A percentile compares a stretch with the other conserved stretches of the same genome.
Conservation (phyloP, 2,329 filamentous ascomycete species). For the Penicillium sp. region DNA sequence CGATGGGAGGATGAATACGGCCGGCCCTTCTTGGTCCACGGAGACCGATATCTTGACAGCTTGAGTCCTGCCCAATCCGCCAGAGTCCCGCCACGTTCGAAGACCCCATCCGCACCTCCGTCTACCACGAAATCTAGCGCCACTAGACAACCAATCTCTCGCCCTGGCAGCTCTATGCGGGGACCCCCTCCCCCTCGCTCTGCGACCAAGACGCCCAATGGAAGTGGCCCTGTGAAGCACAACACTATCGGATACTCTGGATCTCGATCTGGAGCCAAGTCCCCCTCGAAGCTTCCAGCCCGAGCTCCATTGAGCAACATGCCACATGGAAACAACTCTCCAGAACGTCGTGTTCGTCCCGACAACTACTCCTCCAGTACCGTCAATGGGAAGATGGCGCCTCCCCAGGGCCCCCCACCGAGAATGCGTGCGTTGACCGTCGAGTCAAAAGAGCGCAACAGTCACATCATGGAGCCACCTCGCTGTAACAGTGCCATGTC, state of each 20-base stretch:
- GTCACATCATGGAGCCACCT: slow-evolving; percentile 43
- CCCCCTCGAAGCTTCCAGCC: slow-evolving; percentile 54
- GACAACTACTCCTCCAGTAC: slow-evolving; percentile 47
- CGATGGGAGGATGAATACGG: slow-evolving; percentile 94
- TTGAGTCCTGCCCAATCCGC: slow-evolving; percentile 67
- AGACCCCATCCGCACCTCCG: slow-evolving; percentile 47
- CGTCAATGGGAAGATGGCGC: slow-evolving; percentile 54
- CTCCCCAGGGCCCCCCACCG: slow-evolving; percentile 70
- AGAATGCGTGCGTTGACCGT: slow-evolving; percentile 85
- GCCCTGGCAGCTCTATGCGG: slow-evolving; percentile 41
- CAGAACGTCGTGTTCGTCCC: slow-evolving; percentile 66
- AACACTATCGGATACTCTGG: slow-evolving; percentile 39
- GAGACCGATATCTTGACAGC: slow-evolving; percentile 85
- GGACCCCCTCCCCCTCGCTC: slow-evolving; percentile 48
- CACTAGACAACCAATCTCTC: slow-evolving; percentile 34
- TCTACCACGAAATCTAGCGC: slow-evolving; percentile 32
- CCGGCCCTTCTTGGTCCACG: slow-evolving; percentile 88
- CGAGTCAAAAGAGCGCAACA: slow-evolving; percentile 51
- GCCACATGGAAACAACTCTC: slow-evolving; percentile 70
- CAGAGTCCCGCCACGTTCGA: slow-evolving; percentile 64
- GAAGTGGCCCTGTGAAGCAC: slow-evolving; percentile 43
- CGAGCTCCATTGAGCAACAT: slow-evolving; percentile 52
- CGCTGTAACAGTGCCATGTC: slow-evolving; percentile 58
- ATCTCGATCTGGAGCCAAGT: slow-evolving; percentile 40
- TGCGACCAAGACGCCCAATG: slow-evolving; percentile 53